A percentile compares a stretch with the other conserved stretches of the same genome.
These are phyloP conservation scores for Populus hybrid DNA, from an alignment of 441 rosid genomes.

Conservation along the genomic window DNA sequence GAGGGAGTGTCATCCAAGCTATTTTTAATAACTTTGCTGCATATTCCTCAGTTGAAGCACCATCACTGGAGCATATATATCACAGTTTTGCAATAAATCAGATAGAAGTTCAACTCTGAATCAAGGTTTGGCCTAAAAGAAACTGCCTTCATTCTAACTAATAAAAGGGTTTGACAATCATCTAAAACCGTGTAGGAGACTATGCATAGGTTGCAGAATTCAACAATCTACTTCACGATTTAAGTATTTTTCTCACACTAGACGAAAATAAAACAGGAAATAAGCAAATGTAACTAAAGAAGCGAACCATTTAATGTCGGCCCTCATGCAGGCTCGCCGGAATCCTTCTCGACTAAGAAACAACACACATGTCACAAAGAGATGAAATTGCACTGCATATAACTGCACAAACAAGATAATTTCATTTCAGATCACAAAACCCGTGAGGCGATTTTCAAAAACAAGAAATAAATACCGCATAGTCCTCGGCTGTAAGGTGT, in stretches of 20 bases:
- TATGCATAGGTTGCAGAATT: background rate
- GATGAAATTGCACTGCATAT: conserved; percentile 87
- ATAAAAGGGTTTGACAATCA: background rate
- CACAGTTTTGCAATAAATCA: background rate
- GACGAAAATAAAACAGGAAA: background rate
- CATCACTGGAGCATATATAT: conserved; percentile 45
- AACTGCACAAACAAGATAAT: conserved; percentile 40
- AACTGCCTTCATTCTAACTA: background rate
- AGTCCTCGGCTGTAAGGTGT: conserved; percentile 74
- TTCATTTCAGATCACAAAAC: background rate
- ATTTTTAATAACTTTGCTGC: conserved; percentile 58
- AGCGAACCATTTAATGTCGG: conserved; percentile 58
- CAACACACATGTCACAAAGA: conserved; percentile 80
- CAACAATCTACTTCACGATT: background rate
- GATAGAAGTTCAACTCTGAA: background rate
- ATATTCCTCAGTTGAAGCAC: conserved; percentile 36
- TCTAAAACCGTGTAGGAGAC: background rate
- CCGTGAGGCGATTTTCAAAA: background rate
- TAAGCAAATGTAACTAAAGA: background rate
- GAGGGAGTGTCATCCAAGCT: conserved; percentile 80
- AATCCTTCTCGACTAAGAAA: conserved; percentile 96
- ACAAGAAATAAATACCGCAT: conserved; percentile 54
- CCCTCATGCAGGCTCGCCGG: conserved; percentile 91
- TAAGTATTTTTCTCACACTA: background rate
- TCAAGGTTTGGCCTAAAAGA: background rate